Base-by-base conservation (phyloP, 345 rosid species). In the Salix exigua region DNA sequence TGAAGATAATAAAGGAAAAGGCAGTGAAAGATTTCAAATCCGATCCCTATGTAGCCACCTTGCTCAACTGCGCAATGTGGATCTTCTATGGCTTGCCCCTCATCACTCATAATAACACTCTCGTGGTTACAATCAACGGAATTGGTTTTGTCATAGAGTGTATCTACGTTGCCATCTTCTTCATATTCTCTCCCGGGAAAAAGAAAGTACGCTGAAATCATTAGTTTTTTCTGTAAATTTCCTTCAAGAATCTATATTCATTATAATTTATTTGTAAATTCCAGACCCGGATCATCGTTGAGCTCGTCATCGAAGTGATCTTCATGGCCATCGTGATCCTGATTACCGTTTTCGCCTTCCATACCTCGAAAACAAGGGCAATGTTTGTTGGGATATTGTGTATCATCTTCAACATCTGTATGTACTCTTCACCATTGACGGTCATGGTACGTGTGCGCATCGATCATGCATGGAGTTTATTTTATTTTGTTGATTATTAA, bases 61-160 rank as follows among this genome's bases (percentile, higher is more conserved):
- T 90, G n/a, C 70, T 93, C 21, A 93, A 90, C 51, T 93, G 98
- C 48, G 76, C 82, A 75, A 67, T 93, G 88, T 93, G 97, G 98
- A 37, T 81, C 7, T 86, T 91, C 73, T 91, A 91, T 26, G 97
- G 97, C 5, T 68, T 90, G 65, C 98, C 95, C 2, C 37, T 89
- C 17, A 91, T 93, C 50, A 88, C 85, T 25, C 90, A 90, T 0
- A 90, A 90, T 68, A 90, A 88, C 83, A 33, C 83, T 51, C 84
- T 90, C 63, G 84, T 91, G 40, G 18, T 85, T 26, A 93, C 98
- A 50, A 90, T 88, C 78, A 93, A 91, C 73, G 80, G 82, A 17
- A 30, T 82, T 30, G 98, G 97, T n/a, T 79, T 89, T 25, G n/a
- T 64, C 70, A 82, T 93, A 31, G 95, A 94, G 83, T 65, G 81